phyloP scores from a whole-genome alignment of 495 filamentous ascomycete species.

The Lichina pygmaea region DNA sequence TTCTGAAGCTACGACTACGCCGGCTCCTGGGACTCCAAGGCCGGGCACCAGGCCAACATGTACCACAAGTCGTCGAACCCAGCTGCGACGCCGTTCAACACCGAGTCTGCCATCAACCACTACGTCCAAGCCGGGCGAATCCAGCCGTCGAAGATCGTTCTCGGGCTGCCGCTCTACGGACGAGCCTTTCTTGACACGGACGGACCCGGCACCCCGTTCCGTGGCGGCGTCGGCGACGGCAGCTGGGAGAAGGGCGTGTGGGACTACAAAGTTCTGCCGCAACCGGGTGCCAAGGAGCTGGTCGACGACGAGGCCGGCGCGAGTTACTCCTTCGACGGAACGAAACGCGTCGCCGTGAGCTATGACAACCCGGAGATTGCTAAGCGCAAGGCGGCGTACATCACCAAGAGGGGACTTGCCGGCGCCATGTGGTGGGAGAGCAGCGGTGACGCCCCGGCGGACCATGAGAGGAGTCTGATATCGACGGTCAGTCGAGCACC shows the following conservation, averaged over 20 bases:
- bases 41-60: constrained; percentile 57
- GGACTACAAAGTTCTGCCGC: constrained; percentile 41
- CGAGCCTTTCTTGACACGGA: constrained; percentile 46
- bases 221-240: constrained; percentile 21
- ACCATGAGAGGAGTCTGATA: constrained; percentile 27
- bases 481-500: constrained; percentile 17
- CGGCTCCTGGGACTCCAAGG: constrained; percentile 31
- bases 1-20: constrained; percentile 15
- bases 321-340: constrained; percentile 41
- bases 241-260: constrained; percentile 55
- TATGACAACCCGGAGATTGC: constrained; percentile 45
- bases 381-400: constrained; percentile 33
- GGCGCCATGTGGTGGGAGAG: constrained; percentile 87
- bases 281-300: constrained; percentile 17
- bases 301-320: constrained; percentile 26
- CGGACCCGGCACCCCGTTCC: constrained; percentile 40
- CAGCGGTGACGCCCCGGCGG: constrained; percentile 36
- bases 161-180: constrained; percentile 74
- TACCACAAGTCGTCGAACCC: constrained; percentile 24
- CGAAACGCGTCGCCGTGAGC: constrained; percentile 32
- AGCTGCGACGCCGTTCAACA: constrained; percentile 37
- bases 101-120: constrained; percentile 33
- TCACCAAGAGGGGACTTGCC: constrained; percentile 33
- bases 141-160: constrained; percentile 35
- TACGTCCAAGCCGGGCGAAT: constrained; percentile 38